A percentile compares a stretch with the other conserved stretches of the same genome.
Conservation (phyloP, 768 basidiomycete species). For the Panus rudis region DNA sequence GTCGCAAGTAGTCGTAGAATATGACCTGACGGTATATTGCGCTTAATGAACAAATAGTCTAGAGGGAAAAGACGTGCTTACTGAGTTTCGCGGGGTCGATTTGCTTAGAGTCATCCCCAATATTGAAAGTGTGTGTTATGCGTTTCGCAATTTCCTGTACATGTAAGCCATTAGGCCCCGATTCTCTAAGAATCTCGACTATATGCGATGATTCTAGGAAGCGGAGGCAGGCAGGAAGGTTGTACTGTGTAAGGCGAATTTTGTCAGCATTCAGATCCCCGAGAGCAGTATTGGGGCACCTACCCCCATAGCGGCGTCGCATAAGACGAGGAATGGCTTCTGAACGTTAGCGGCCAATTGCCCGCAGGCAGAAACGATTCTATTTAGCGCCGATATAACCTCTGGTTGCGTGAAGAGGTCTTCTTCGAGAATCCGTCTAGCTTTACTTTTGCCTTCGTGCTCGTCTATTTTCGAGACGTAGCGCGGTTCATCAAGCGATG, state of each 20-base stretch:
- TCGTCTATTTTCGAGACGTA: neutral
- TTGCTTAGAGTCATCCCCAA: constrained; percentile 28
- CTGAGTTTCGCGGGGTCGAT: constrained; percentile 43
- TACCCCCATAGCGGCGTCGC: constrained; percentile 68
- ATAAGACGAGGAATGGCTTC: constrained; percentile 47
- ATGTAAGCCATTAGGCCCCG: constrained; percentile 47
- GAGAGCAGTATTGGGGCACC: constrained; percentile 21
- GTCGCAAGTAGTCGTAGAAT: constrained; percentile 71
- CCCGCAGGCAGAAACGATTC: constrained; percentile 18
- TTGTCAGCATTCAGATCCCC: neutral
- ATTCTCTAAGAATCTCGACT: constrained; percentile 62
- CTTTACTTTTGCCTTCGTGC: neutral
- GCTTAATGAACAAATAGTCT: neutral
- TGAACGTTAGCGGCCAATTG: constrained; percentile 15
- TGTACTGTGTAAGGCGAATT: constrained; percentile 40
- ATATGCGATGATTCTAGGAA: constrained; percentile 67
- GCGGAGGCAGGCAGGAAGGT: constrained; percentile 68
- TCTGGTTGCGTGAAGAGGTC: constrained; percentile 11
- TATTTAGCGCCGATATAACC: constrained; percentile 14
- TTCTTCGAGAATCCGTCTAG: constrained; percentile 9
- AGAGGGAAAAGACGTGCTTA: constrained; percentile 20
- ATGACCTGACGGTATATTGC: constrained; percentile 42
- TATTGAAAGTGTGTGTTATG: constrained; percentile 35
- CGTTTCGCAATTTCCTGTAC: constrained; percentile 31
- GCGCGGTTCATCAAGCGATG: neutral